These are phyloP conservation scores for Clarireedia paspali DNA, from an alignment of 2,329 filamentous ascomycete genomes.

Conservation along the genomic window DNA sequence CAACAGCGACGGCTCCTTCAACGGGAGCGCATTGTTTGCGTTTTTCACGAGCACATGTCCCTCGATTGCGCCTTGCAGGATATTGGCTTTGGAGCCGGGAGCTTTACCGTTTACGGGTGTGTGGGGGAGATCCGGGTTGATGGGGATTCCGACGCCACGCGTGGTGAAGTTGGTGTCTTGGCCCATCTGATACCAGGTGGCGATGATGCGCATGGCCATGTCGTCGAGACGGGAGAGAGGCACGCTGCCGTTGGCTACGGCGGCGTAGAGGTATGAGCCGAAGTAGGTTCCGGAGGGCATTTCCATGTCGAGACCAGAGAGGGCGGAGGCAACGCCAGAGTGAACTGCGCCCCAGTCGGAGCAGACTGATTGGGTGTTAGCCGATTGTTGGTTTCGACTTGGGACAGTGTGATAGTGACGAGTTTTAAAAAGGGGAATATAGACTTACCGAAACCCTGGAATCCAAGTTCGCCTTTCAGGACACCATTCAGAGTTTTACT, in stretches of 20 bases:
- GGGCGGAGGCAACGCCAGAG: constrained; percentile 65
- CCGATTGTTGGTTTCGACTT: too few species aligned
- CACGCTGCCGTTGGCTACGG: constrained; percentile 51
- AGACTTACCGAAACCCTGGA: constrained; percentile 53
- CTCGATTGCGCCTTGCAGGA: constrained; percentile 45
- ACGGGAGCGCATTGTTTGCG: constrained; percentile 43
- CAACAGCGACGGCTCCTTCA: constrained; percentile 40
- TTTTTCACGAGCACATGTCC: constrained; percentile 60
- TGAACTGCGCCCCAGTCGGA: constrained; percentile 82
- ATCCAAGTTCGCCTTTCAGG: constrained; percentile 76
- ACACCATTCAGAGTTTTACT: constrained; percentile 73
- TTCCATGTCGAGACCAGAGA: constrained; percentile 71
- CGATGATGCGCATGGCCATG: constrained; percentile 56
- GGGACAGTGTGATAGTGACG: too few species aligned
- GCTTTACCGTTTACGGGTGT: constrained; percentile 47
- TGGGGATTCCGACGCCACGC: constrained; percentile 38
- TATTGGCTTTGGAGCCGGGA: constrained; percentile 37
- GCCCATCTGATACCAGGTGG: constrained; percentile 50
- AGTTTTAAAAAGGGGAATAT: too few species aligned
- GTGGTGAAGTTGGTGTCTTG: constrained; percentile 40
- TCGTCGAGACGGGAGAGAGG: constrained; percentile 39
- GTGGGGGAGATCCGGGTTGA: constrained; percentile 42
- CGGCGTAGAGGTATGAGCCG: constrained; percentile 36
- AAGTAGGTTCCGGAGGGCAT: constrained; percentile 20
- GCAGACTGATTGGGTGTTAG: constrained; percentile 42